Evolutionary conservation across 306 rosid genomes (phyloP), one percentile per base, ranked within the genome.

Genomic region (Delonix regia): DNA sequence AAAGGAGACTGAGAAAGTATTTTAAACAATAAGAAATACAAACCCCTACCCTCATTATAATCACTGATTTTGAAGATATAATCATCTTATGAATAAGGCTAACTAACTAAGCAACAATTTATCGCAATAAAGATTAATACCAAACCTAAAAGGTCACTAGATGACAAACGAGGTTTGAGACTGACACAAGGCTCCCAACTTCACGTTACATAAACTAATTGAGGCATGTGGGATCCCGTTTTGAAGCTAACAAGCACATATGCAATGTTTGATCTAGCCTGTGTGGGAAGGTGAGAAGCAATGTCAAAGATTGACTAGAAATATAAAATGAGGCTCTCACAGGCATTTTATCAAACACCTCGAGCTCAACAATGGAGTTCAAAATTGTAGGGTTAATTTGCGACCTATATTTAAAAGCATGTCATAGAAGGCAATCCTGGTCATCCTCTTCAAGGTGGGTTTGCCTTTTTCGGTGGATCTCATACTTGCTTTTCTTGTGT

Each of bases 361-460:
- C 57, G 51, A 69, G 82, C 14, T 69, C 76, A 56, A 69, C 30
- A 4, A 69, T 76, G 15, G 28, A 70, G 8, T 78, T 69, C 36
- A 78, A 3, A 12, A 56, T 24, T 12, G 47, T 9, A 34, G 75
- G 75, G 0, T 68, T 41, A 13, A 67, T 30, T 21, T 67, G 45
- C 15, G 60, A n/a, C 24, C 25, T 42, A 0, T 75, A 67, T 47
- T n/a, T n/a, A 78, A n/a, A 0, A 67, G 52, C 57, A 78, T 53
- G 16, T 75, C 75, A 13, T 68, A 55, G 13, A 78, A n/a, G 56
- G 44, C 81, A 78, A 16, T 75, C 81, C 9, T 68, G 3, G 11
- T 68, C 81, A 1, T 68, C 81, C 39, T 61, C 67, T 16, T 70
- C 75, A n/a, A n/a, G n/a, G n/a, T n/a, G n/a, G n/a, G n/a, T n/a